Evolutionary conservation across 768 basidiomycete genomes (phyloP), one percentile per base, ranked within the genome.

Genomic region (Goffeauzyma gilvescens): DNA sequence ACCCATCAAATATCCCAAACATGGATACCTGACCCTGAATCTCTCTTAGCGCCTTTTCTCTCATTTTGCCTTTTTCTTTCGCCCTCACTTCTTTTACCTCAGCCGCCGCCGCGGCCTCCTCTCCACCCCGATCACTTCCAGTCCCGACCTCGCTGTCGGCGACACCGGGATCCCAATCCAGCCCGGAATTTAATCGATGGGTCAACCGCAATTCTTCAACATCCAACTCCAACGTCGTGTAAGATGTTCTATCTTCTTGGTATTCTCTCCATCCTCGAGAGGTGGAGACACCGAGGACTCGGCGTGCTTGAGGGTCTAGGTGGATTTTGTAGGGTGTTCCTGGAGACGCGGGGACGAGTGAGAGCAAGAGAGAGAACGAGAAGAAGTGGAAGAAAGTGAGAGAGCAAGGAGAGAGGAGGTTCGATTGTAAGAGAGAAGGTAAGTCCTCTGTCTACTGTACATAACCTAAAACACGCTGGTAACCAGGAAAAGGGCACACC

Each of bases 1-100:
- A 82, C 82, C 87, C 87, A 45, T 93, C 87, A 59, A 86, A 93
- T 44, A 93, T 78, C 23, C 86, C 87, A 27, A 85, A 74, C 52
- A 82, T 86, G 5, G 84, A 71, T 6, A 77, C 80, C 61, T 93
- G 84, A 22, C 74, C 66, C 1, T 81, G 71, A 17, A 83, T 66
- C 5, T 70, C 65, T 25, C 75, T 68, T 1, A 68, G 39, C 3
- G 51, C 55, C 6, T 54, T 70, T 7, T 18, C 32, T 4, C n/a
- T 13, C 5, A 17, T 10, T 41, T 49, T 37, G 2, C 41, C 15
- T 14, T 41, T 35, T 22, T 23, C 26, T 14, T 24, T 46, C 23
- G 32, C 20, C 4, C 26, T 34, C 24, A 10, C 17, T 15, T 20
- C 6, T 22, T 24, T 25, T 18, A 18, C 25, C 3, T 2, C 22